Percentiles rank a stretch among this genome's conserved stretches.
Evolutionary conservation across 2,329 filamentous ascomycete genomes (phyloP).

Genomic region (Macroventuria anomochaeta): DNA sequence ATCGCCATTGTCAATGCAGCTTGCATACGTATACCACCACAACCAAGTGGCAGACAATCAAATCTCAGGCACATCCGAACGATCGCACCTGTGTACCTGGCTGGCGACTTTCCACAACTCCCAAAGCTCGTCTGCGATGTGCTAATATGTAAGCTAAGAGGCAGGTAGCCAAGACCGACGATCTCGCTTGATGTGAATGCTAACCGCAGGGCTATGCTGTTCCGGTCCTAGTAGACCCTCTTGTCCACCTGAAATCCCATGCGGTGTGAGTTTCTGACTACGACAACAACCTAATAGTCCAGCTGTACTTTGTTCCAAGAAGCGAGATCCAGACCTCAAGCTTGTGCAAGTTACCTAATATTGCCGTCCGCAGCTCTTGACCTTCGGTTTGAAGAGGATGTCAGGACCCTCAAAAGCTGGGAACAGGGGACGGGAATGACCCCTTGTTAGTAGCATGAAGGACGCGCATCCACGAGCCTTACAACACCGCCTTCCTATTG

Average conservation of each 20-base stretch:
- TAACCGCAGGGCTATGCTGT: conserved; percentile 7
- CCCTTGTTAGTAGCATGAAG: conserved; percentile 5
- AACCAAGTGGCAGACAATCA: not conserved
- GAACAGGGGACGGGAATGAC: not conserved
- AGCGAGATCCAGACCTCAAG: not conserved
- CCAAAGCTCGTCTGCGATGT: not conserved
- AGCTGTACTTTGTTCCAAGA: not conserved
- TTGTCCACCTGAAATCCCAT: not conserved
- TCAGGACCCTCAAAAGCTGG: not conserved
- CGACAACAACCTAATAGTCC: not conserved
- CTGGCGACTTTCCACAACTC: not conserved
- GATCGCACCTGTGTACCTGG: not conserved
- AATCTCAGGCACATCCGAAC: not conserved
- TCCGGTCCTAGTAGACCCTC: not conserved
- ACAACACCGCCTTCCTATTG: conserved; percentile 10
- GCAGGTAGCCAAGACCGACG: conserved; percentile 4
- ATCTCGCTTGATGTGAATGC: conserved; percentile 8
- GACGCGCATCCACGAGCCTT: not conserved
- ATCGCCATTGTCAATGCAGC: not conserved
- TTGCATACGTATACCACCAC: not conserved
- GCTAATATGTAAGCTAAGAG: conserved; percentile 2
- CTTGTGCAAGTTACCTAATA: not conserved
- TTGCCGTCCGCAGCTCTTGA: not conserved
- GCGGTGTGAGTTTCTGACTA: not conserved
- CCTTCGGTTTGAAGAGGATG: not conserved